Conservation (phyloP, 768 basidiomycete genomes). For the Leucogyrophana mollusca region DNA sequence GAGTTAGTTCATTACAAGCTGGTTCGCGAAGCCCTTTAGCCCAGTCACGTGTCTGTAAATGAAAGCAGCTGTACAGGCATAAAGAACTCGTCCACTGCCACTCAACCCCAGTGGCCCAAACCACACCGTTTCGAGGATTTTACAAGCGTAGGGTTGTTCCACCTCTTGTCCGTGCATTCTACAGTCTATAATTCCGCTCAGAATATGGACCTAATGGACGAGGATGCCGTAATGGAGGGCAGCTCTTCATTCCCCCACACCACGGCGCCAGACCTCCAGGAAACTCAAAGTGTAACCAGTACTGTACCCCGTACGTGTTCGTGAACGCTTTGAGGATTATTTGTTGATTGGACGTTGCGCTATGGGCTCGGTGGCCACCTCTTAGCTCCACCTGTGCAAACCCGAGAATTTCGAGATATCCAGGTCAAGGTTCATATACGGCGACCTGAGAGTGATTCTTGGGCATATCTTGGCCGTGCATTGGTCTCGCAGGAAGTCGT, state of each 20-base stretch:
- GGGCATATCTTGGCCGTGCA: conserved; percentile 80
- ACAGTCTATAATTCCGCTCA: background rate
- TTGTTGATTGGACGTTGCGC: conserved; percentile 1
- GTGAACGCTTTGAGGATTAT: background rate
- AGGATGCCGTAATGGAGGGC: conserved; percentile 26
- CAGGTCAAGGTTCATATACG: conserved; percentile 85
- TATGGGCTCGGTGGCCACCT: background rate
- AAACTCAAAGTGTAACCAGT: conserved; percentile 11
- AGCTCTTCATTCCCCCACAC: conserved; percentile 17
- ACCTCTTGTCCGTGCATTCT: too few relatives aligned
- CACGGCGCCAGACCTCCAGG: conserved; percentile 16
- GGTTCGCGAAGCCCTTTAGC: too few relatives aligned
- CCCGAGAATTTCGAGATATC: conserved; percentile 72
- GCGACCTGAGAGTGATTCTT: conserved; percentile 74
- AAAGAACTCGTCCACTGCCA: too few relatives aligned
- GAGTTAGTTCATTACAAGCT: too few relatives aligned
- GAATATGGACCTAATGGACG: conserved; percentile 34
- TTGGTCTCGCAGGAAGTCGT: conserved; percentile 71
- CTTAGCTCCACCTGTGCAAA: conserved; percentile 1
- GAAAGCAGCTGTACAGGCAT: too few relatives aligned
- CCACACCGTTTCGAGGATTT: too few relatives aligned
- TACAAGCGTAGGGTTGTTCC: too few relatives aligned
- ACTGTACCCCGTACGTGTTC: conserved; percentile 19
- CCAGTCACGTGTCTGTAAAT: too few relatives aligned
- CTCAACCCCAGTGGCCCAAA: too few relatives aligned